Percentiles rank a stretch among this genome's conserved stretches.
phyloP scores from a whole-genome alignment of 371 early-diverging fungal species.

The Apophysomyces ossiformis region DNA sequence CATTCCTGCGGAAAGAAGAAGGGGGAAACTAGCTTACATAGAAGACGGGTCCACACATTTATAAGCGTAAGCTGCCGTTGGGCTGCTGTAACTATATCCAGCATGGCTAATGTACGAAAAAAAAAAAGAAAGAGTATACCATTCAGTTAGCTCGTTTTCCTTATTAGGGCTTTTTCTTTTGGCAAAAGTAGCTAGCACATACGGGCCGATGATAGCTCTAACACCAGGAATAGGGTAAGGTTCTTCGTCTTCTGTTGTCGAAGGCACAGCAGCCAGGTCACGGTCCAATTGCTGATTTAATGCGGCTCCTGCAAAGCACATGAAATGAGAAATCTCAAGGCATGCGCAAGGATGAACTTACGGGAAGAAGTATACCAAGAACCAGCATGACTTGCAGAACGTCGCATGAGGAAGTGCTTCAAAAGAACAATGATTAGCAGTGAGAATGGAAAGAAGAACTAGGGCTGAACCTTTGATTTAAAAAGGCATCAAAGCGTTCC shows the following conservation, averaged over 20 bases:
- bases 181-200: constrained; percentile 27
- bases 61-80: constrained; percentile 90
- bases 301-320: neutral
- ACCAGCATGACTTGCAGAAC: constrained; percentile 79
- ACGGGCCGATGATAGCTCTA: constrained; percentile 88
- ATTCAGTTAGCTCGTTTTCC: neutral
- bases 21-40: constrained; percentile 50
- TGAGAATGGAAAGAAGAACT: too few species aligned
- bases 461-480: too few species aligned
- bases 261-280: constrained; percentile 57
- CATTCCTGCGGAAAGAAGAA: neutral
- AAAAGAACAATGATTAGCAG: neutral
- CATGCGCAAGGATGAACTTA: constrained; percentile 26
- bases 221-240: constrained; percentile 57
- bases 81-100: constrained; percentile 89
- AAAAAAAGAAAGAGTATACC: too few species aligned
- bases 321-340: constrained; percentile 6
- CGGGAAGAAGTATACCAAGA: constrained; percentile 76
- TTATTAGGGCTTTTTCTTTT: neutral
- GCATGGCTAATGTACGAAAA: constrained; percentile 72
- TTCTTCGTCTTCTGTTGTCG: constrained; percentile 35
- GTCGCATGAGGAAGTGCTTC: constrained; percentile 24
- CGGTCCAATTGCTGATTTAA: constrained; percentile 52
- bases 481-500: too few species aligned
- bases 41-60: constrained; percentile 62